Percentiles rank a stretch among this genome's conserved stretches.
Conservation (phyloP, 164 flowering plant species). For the Annona cherimola region DNA sequence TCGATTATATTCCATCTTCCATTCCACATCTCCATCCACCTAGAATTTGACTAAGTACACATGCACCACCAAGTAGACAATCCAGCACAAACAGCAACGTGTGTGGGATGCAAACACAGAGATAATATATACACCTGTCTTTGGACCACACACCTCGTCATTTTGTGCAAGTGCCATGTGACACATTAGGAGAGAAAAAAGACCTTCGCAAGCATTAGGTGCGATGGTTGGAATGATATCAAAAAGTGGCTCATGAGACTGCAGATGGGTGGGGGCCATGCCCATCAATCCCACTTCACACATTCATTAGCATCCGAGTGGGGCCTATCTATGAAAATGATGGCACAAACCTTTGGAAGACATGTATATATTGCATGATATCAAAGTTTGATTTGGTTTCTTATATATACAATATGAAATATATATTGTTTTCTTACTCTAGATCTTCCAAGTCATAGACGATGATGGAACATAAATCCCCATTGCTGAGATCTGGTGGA, state of each 20-base stretch:
- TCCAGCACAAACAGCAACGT: constrained; percentile 4
- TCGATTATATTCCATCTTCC: not conserved
- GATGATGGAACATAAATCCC: too few relatives aligned
- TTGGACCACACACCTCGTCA: not conserved
- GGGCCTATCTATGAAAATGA: constrained; percentile 4
- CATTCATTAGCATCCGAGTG: not conserved
- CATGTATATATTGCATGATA: not conserved
- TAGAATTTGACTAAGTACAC: constrained; percentile 4
- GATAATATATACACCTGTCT: not conserved
- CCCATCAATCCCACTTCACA: not conserved
- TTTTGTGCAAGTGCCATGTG: not conserved
- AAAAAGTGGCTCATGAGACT: constrained; percentile 1
- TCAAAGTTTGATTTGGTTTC: not conserved
- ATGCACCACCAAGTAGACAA: not conserved
- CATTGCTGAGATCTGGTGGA: too few relatives aligned
- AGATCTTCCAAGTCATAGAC: too few relatives aligned
- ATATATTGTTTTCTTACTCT: too few relatives aligned
- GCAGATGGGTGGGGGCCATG: not conserved
- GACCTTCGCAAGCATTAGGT: not conserved
- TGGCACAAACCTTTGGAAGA: not conserved
- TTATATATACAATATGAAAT: too few relatives aligned
- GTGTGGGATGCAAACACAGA: not conserved
- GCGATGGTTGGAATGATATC: constrained; percentile 7
- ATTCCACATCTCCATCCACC: constrained; percentile 1
- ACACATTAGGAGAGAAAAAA: not conserved